A percentile compares a stretch with the other conserved stretches of the same genome.
Evolutionary conservation across 1,284 basidiomycete species (phyloP).

Genomic region (Ustilago sp.): DNA sequence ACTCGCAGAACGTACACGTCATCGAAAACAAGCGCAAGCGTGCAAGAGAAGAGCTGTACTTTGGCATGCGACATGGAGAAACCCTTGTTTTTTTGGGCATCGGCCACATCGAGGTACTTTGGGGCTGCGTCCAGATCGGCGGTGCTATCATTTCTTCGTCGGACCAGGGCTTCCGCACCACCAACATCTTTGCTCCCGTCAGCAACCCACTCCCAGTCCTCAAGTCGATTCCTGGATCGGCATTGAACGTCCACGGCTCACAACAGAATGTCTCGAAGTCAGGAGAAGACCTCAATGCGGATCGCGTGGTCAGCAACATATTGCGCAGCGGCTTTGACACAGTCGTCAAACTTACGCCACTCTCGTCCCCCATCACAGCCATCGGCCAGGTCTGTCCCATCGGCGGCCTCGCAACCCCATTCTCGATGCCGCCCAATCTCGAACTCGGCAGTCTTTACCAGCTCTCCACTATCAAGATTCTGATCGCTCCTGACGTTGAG

Average conservation of each 20-base stretch:
- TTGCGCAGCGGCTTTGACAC: constrained; percentile 18
- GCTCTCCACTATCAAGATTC: constrained; percentile 34
- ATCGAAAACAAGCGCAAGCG: constrained; percentile 36
- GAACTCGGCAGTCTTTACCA: constrained; percentile 26
- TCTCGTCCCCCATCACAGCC: constrained; percentile 30
- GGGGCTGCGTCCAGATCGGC: constrained; percentile 37
- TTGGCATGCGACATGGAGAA: constrained; percentile 30
- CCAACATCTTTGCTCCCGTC: constrained; percentile 37
- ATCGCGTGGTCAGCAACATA: not conserved
- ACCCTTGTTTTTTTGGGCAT: constrained; percentile 41
- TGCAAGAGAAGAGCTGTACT: constrained; percentile 27
- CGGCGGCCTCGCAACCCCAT: constrained; percentile 34
- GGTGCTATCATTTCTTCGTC: constrained; percentile 31
- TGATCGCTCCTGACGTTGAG: constrained; percentile 24
- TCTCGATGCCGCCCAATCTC: constrained; percentile 29
- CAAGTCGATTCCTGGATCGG: constrained; percentile 16
- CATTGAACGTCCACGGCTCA: not conserved
- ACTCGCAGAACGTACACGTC: constrained; percentile 10
- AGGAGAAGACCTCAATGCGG: not conserved
- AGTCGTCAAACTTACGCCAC: constrained; percentile 32
- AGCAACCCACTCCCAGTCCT: constrained; percentile 38
- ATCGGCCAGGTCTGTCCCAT: constrained; percentile 40
- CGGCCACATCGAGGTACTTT: constrained; percentile 28
- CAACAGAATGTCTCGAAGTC: not conserved
- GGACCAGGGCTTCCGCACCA: constrained; percentile 14